phyloP scores from a whole-genome alignment of 139 green algal species.

The Eudorina sp. region DNA sequence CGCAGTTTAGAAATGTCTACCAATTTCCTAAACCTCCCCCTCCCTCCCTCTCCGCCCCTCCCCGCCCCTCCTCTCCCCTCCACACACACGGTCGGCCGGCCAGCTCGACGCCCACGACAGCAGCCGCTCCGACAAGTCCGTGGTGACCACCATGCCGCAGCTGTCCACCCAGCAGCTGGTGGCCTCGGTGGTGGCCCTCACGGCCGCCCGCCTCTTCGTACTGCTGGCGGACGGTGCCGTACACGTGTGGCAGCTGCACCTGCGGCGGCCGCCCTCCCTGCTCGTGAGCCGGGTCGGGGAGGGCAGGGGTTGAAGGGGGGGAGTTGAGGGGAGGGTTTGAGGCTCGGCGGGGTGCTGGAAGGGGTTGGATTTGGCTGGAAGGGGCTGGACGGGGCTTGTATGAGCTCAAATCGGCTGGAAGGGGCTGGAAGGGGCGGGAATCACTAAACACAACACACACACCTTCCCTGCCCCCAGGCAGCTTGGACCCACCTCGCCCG shows the following conservation, averaged over 20 bases:
- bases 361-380: neutral
- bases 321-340: neutral
- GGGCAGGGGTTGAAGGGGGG: neutral
- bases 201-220: slow-evolving; percentile 44
- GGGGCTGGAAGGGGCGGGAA: too few relatives aligned
- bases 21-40: neutral
- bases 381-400: neutral
- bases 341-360: neutral
- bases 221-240: slow-evolving; percentile 53
- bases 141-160: slow-evolving; percentile 54
- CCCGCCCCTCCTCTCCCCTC: neutral
- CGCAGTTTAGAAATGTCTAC: too few relatives aligned
- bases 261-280: slow-evolving; percentile 48
- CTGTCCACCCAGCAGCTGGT: slow-evolving; percentile 43
- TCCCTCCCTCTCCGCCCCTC: neutral
- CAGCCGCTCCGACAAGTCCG: slow-evolving; percentile 38
- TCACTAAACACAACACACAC: neutral
- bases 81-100: too few relatives aligned
- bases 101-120: slow-evolving; percentile 26
- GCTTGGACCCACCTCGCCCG: slow-evolving; percentile 55
- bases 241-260: slow-evolving; percentile 58
- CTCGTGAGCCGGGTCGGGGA: slow-evolving; percentile 25
- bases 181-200: neutral
- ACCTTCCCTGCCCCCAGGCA: neutral
- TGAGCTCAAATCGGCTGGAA: too few relatives aligned